Conservation (phyloP, 1,284 basidiomycete species). For the Ceratobasidium sp. region DNA sequence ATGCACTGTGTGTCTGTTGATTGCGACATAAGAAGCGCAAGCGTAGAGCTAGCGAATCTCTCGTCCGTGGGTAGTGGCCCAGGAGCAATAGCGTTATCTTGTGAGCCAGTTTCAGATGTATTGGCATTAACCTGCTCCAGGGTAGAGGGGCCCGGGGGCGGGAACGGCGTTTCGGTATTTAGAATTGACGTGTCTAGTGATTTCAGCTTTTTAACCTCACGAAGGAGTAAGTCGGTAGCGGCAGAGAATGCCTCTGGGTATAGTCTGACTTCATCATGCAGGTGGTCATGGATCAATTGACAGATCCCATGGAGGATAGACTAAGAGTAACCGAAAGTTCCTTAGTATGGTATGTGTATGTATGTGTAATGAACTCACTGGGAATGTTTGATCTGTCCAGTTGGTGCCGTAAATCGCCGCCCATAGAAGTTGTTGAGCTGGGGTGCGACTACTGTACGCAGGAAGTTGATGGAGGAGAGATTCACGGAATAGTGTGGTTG, state of each 20-base stretch:
- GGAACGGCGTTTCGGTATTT: no score
- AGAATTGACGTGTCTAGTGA: no score
- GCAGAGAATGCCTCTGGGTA: not conserved
- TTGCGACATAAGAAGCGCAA: no score
- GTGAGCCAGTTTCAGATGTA: no score
- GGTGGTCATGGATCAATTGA: not conserved
- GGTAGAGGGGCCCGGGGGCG: no score
- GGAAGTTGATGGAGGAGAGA: not conserved
- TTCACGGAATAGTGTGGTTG: no score
- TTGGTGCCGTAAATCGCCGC: not conserved
- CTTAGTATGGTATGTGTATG: not conserved
- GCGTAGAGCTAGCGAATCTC: no score
- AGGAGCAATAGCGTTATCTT: no score
- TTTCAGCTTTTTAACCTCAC: not conserved
- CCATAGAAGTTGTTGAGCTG: not conserved
- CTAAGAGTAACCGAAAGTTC: not conserved
- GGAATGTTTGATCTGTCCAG: not conserved
- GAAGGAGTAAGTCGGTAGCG: not conserved
- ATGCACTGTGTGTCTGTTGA: no score
- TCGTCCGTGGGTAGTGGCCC: no score
- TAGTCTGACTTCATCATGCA: not conserved
- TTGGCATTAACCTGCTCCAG: no score
- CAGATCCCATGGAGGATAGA: not conserved
- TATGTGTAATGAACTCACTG: not conserved
- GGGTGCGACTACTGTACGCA: not conserved